A percentile compares a stretch with the other conserved stretches of the same genome.
These are phyloP conservation scores for Lasiodiplodia sp. DNA, from an alignment of 2,329 filamentous ascomycete species.

Conservation along the genomic window DNA sequence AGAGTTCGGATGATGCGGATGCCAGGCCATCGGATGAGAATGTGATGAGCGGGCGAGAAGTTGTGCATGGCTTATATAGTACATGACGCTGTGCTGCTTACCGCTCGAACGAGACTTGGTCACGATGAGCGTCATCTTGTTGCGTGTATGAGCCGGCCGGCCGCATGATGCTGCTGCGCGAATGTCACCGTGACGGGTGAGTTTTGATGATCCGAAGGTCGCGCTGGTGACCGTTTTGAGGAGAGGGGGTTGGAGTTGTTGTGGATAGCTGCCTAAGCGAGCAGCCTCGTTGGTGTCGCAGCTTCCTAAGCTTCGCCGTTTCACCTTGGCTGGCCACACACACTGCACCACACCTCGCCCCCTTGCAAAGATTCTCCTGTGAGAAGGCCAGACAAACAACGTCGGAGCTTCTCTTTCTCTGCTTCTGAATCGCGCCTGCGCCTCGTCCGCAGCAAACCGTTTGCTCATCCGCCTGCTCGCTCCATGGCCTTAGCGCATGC, in stretches of 20 bases:
- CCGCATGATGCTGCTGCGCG: background rate
- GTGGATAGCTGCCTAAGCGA: background rate
- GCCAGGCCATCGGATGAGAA: too few relatives aligned
- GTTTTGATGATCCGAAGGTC: background rate
- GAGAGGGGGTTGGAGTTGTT: background rate
- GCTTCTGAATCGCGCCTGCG: conserved; percentile 1
- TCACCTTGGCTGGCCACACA: conserved; percentile 17
- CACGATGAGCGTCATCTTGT: too few relatives aligned
- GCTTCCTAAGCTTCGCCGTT: conserved; percentile 15
- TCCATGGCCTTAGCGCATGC: background rate
- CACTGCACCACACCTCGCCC: background rate
- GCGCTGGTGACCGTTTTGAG: background rate
- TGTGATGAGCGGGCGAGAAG: background rate
- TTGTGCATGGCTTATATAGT: background rate
- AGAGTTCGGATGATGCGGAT: too few relatives aligned
- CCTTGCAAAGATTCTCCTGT: conserved; percentile 4
- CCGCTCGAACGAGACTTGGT: too few relatives aligned
- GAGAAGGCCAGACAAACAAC: background rate
- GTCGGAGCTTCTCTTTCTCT: conserved; percentile 4
- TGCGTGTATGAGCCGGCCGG: background rate
- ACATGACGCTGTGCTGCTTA: too few relatives aligned
- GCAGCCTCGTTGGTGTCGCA: background rate
- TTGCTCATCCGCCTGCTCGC: background rate
- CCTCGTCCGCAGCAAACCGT: background rate
- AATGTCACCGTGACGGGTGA: background rate